Evolutionary conservation across 2,329 filamentous ascomycete genomes (phyloP).

Genomic region (Stagonosporopsis rhizophila): DNA sequence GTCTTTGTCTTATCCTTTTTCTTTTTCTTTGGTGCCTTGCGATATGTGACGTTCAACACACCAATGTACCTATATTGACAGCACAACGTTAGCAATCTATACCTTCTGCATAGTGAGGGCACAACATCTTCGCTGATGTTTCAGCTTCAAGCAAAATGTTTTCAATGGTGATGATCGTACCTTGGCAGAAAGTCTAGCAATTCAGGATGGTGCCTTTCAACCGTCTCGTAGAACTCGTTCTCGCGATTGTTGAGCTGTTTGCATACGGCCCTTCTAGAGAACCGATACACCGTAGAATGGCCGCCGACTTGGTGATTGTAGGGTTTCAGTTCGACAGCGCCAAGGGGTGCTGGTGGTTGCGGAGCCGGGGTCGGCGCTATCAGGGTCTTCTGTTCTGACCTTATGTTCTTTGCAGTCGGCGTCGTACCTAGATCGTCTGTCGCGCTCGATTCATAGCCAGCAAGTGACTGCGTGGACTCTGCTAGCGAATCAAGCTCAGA

Average conservation of each 20-base stretch:
- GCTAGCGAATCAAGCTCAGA: slow-evolving; percentile 52
- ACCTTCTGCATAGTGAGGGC: slow-evolving; percentile 6
- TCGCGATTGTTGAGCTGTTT: slow-evolving; percentile 98
- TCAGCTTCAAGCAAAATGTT: slow-evolving; percentile 48
- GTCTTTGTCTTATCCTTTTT: slow-evolving; percentile 50
- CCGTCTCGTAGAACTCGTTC: slow-evolving; percentile 97
- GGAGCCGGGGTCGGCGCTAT: slow-evolving; percentile 25
- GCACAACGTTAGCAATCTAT: slow-evolving; percentile 42
- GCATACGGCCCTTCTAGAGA: slow-evolving; percentile 93
- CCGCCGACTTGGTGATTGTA: slow-evolving; percentile 98
- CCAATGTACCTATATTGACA: slow-evolving; percentile 79
- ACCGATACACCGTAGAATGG: slow-evolving; percentile 94
- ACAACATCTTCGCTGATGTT: slow-evolving; percentile 47
- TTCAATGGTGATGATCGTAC: slow-evolving; percentile 39
- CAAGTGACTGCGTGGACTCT: slow-evolving; percentile 53
- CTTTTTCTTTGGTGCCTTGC: slow-evolving; percentile 74
- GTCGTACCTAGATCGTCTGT: slow-evolving; percentile 60
- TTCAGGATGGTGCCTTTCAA: slow-evolving; percentile 89
- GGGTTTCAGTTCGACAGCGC: slow-evolving; percentile 93
- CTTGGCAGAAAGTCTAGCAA: slow-evolving; percentile 90
- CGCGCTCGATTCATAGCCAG: slow-evolving; percentile 61
- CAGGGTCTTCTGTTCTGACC: slow-evolving; percentile 40
- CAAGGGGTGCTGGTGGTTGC: slow-evolving; percentile 68
- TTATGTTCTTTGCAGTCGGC: slow-evolving; percentile 43
- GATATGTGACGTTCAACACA: slow-evolving; percentile 94